Conservation (phyloP, 257 asterid genomes). For the Primulina huaijiensis region DNA sequence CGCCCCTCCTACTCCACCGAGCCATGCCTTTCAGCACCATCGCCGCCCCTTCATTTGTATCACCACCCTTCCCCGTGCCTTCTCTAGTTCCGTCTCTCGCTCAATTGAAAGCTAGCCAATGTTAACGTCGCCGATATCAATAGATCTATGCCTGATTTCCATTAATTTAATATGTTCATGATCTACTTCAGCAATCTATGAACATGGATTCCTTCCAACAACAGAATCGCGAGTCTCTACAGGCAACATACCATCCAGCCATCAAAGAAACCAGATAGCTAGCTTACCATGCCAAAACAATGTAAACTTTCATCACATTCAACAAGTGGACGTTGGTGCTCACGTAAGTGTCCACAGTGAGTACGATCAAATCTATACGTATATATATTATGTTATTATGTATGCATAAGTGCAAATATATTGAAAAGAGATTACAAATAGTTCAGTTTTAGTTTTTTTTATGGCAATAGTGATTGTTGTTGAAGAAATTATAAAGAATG, state of each 20-base stretch:
- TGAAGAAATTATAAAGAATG: no score
- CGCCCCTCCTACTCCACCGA: constrained; percentile 30
- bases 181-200: constrained; percentile 45
- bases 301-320: not conserved
- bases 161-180: not conserved
- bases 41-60: constrained; percentile 32
- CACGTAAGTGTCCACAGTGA: no score
- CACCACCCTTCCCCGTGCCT: constrained; percentile 38
- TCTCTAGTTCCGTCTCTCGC: constrained; percentile 10
- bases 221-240: constrained; percentile 60
- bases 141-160: constrained; percentile 17
- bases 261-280: constrained; percentile 26
- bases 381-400: no score
- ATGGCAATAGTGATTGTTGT: no score
- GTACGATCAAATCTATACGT: no score
- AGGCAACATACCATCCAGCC: constrained; percentile 41
- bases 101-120: constrained; percentile 26
- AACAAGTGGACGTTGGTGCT: no score
- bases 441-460: no score
- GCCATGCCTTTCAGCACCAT: constrained; percentile 19
- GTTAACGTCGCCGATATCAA: constrained; percentile 7
- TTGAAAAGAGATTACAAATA: no score
- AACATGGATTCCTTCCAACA: constrained; percentile 59
- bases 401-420: no score
- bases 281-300: constrained; percentile 28